A percentile compares a stretch with the other conserved stretches of the same genome.
phyloP scores from a whole-genome alignment of 2,329 filamentous ascomycete genomes.

The Calonectria ilicicola region DNA sequence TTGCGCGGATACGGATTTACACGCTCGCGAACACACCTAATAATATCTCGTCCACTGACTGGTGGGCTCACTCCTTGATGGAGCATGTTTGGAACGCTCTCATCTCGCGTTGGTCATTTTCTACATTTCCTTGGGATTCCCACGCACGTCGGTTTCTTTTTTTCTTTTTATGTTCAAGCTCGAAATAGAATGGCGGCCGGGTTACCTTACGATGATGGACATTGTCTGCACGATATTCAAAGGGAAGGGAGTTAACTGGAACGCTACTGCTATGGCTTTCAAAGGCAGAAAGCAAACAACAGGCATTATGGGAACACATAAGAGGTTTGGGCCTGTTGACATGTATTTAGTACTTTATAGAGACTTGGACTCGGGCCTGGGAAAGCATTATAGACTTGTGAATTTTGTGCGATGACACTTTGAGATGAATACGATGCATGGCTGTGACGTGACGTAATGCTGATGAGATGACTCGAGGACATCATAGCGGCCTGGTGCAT shows the following conservation, averaged over 20 bases:
- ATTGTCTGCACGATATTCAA: slow-evolving; percentile 42
- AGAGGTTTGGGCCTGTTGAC: slow-evolving; percentile 39
- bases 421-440: too few relatives aligned
- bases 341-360: slow-evolving; percentile 41
- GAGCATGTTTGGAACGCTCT: slow-evolving; percentile 39
- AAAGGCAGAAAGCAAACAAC: slow-evolving; percentile 28
- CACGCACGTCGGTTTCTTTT: slow-evolving; percentile 30
- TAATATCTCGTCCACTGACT: slow-evolving; percentile 26
- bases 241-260: slow-evolving; percentile 43
- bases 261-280: slow-evolving; percentile 32
- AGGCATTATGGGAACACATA: slow-evolving; percentile 43
- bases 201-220: slow-evolving; percentile 44
- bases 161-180: slow-evolving; percentile 40
- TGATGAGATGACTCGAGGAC: background rate
- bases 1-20: slow-evolving; percentile 34
- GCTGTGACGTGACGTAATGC: background rate
- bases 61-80: slow-evolving; percentile 41
- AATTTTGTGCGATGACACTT: slow-evolving; percentile 19
- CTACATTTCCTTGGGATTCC: slow-evolving; percentile 36
- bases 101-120: slow-evolving; percentile 15
- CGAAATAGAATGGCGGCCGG: slow-evolving; percentile 44
- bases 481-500: background rate
- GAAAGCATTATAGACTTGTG: slow-evolving; percentile 42
- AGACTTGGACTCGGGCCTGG: slow-evolving; percentile 37
- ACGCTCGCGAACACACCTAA: slow-evolving; percentile 36